A percentile compares a stretch with the other conserved stretches of the same genome.
These are phyloP conservation scores for Pseudotulostoma volvatum DNA, from an alignment of 495 filamentous ascomycete genomes.

Conservation along the genomic window DNA sequence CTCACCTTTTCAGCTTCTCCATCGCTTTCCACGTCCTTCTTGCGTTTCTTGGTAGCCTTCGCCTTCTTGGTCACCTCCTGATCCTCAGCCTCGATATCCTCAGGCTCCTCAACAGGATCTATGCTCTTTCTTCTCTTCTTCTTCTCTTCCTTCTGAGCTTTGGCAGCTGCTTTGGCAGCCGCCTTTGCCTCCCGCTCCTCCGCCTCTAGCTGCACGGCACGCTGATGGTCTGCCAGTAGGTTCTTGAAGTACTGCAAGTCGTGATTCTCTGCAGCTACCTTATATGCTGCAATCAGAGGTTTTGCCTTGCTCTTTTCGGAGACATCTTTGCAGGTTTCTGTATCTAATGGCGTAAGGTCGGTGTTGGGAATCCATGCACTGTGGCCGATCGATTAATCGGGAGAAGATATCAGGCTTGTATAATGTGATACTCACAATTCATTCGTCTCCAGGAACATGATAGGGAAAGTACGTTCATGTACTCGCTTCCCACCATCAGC, in stretches of 20 bases:
- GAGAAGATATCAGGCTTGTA: too few relatives aligned
- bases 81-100: slow-evolving; percentile 57
- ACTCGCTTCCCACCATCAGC: slow-evolving; percentile 68
- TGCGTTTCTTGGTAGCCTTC: slow-evolving; percentile 47
- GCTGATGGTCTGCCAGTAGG: slow-evolving; percentile 44
- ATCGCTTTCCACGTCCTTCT: slow-evolving; percentile 48
- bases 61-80: slow-evolving; percentile 35
- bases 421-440: slow-evolving; percentile 74
- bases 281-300: slow-evolving; percentile 52
- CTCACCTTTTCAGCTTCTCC: slow-evolving; percentile 53
- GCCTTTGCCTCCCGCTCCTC: slow-evolving; percentile 42
- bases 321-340: slow-evolving; percentile 45
- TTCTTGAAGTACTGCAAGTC: slow-evolving; percentile 61
- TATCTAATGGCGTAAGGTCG: slow-evolving; percentile 55
- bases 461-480: slow-evolving; percentile 68
- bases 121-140: slow-evolving; percentile 51
- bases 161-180: slow-evolving; percentile 41
- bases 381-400: too few relatives aligned
- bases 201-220: slow-evolving; percentile 42
- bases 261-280: slow-evolving; percentile 53
- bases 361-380: slow-evolving; percentile 79
- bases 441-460: slow-evolving; percentile 88
- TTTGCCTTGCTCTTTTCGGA: slow-evolving; percentile 60
- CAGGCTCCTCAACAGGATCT: slow-evolving; percentile 36
- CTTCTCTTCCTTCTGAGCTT: slow-evolving; percentile 40